These are phyloP conservation scores for Hippophae tibetana DNA, from an alignment of 306 rosid genomes.

Conservation along the genomic window DNA sequence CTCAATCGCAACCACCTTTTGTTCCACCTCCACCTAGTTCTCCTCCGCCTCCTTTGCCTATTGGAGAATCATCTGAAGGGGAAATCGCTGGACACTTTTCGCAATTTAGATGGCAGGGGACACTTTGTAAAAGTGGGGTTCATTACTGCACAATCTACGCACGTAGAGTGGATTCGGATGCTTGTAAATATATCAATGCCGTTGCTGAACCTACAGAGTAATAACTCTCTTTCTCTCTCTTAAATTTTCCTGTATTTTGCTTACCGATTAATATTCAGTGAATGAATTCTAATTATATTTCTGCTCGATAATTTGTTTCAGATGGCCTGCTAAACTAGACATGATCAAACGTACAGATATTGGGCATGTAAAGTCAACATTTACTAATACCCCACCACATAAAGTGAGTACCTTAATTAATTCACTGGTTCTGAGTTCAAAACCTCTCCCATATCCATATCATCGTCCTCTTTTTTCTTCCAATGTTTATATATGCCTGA, in stretches of 20 bases:
- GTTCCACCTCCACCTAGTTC: conserved; percentile 82
- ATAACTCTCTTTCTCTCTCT: conserved; percentile 9
- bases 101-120: conserved; percentile 75
- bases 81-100: conserved; percentile 37
- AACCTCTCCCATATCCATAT: neutral
- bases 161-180: conserved; percentile 52
- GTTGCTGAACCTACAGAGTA: conserved; percentile 79
- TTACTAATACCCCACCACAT: conserved; percentile 61
- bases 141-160: conserved; percentile 81
- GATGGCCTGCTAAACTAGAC: conserved; percentile 94
- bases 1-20: conserved; percentile 67
- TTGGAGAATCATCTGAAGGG: conserved; percentile 34
- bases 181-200: conserved; percentile 66
- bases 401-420: conserved; percentile 45
- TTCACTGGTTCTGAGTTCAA: conserved; percentile 9
- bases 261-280: conserved; percentile 13
- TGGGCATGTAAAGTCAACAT: conserved; percentile 75
- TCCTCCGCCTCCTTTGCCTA: conserved; percentile 45
- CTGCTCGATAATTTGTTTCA: conserved; percentile 35
- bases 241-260: conserved; percentile 10
- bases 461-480: neutral
- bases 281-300: neutral
- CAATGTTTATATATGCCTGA: neutral
- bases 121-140: conserved; percentile 84
- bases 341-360: conserved; percentile 92